These are phyloP conservation scores for Trametes versicolor DNA, from an alignment of 1,284 basidiomycete genomes.

Conservation along the genomic window DNA sequence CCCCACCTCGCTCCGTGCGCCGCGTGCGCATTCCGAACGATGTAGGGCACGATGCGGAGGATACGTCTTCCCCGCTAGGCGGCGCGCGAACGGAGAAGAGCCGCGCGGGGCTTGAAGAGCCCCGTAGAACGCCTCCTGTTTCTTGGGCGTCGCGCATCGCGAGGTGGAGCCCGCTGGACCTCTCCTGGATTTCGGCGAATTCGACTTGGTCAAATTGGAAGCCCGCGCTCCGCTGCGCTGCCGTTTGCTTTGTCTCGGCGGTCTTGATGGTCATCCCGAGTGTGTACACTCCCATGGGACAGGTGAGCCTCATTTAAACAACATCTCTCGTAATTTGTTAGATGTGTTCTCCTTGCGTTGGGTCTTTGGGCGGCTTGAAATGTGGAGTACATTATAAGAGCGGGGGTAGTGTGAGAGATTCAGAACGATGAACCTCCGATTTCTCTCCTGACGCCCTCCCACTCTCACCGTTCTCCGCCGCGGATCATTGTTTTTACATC, in stretches of 20 bases:
- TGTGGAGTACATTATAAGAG: too few relatives aligned
- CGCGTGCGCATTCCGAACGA: constrained; percentile 36
- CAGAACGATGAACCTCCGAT: too few relatives aligned
- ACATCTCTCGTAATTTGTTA: too few relatives aligned
- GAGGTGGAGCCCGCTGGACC: constrained; percentile 33
- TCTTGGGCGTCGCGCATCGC: constrained; percentile 13
- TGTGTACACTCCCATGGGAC: constrained; percentile 64
- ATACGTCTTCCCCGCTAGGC: background rate
- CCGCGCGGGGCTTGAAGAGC: constrained; percentile 3
- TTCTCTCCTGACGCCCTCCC: too few relatives aligned
- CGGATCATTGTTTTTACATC: too few relatives aligned
- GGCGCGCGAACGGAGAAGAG: constrained; percentile 10
- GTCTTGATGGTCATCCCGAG: constrained; percentile 71
- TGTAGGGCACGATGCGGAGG: constrained; percentile 15
- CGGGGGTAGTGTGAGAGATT: too few relatives aligned
- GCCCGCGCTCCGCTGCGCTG: constrained; percentile 70
- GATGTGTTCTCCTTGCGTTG: too few relatives aligned
- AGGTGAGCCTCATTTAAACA: constrained; percentile 49
- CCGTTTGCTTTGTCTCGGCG: constrained; percentile 70
- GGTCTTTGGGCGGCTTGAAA: too few relatives aligned
- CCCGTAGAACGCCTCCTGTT: background rate
- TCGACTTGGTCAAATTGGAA: constrained; percentile 69
- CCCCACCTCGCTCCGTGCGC: constrained; percentile 19
- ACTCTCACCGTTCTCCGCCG: too few relatives aligned
- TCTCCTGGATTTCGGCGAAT: constrained; percentile 68